phyloP scores from a whole-genome alignment of 2,329 filamentous ascomycete genomes.

The Fusarium mangiferae region DNA sequence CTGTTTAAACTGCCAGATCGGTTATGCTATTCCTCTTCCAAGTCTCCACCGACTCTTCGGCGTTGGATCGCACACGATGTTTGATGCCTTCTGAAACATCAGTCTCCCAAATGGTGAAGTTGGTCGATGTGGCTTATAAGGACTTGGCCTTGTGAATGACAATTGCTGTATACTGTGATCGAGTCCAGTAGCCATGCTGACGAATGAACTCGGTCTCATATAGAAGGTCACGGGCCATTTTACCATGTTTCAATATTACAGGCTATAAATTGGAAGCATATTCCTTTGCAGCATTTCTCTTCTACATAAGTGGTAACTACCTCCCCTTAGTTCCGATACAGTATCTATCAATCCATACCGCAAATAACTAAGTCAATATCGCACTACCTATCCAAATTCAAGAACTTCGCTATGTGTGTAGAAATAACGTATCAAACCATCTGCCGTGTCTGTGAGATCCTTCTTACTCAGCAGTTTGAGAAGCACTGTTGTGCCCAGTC shows the following conservation, averaged over 20 bases:
- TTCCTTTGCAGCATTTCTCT: accelerated
- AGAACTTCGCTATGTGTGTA: neutral
- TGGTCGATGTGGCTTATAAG: no score
- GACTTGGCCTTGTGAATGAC: neutral
- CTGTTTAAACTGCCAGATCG: accelerated
- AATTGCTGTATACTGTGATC: neutral
- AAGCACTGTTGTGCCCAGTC: neutral
- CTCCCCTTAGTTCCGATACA: accelerated
- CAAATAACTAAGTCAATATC: accelerated
- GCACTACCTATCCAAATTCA: accelerated
- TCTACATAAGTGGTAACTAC: accelerated
- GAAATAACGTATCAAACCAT: neutral
- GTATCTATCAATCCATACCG: accelerated
- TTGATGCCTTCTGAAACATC: accelerated
- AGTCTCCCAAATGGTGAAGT: neutral
- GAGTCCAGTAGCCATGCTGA: accelerated
- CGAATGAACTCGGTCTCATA: neutral
- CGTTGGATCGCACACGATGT: no score
- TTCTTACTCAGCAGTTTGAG: neutral
- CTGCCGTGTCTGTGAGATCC: neutral
- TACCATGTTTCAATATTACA: accelerated
- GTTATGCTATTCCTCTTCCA: neutral
- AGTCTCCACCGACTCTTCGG: neutral
- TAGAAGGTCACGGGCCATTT: accelerated
- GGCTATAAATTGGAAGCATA: neutral